Conservation (phyloP, 2,329 filamentous ascomycete species). For the Colletotrichum sp. region DNA sequence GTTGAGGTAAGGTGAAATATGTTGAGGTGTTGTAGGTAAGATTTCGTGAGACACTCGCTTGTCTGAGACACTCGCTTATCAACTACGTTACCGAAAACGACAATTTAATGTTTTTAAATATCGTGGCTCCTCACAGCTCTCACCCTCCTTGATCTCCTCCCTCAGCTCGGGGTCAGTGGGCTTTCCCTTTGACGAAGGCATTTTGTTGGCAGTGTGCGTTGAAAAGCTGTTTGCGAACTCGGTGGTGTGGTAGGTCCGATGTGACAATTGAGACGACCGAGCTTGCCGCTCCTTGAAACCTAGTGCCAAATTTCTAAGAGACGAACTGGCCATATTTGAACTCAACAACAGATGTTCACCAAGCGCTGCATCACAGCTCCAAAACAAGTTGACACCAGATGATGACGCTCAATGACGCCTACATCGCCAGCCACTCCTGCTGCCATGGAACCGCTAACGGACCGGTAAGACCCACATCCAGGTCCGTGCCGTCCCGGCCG, state of each 20-base stretch:
- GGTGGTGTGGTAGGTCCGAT: fast-evolving
- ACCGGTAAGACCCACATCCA: neutral
- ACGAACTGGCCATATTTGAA: neutral
- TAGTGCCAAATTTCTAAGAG: fast-evolving
- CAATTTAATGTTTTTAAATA: fast-evolving
- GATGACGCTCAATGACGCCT: conserved; percentile 18
- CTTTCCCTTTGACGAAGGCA: conserved; percentile 44
- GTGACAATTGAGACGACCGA: neutral
- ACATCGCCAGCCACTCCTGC: conserved; percentile 6
- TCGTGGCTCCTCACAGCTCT: neutral
- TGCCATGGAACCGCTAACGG: neutral
- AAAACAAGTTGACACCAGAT: neutral
- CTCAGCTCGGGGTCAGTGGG: conserved; percentile 43
- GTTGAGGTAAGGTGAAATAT: too few relatives aligned
- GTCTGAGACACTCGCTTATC: too few relatives aligned
- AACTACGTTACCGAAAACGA: neutral
- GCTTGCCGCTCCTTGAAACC: neutral
- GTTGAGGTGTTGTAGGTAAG: too few relatives aligned
- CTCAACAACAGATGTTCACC: fast-evolving
- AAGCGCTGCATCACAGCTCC: neutral
- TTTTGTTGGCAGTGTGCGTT: conserved; percentile 19
- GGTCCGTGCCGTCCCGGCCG: conserved; percentile 6
- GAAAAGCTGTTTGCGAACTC: neutral
- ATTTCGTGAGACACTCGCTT: too few relatives aligned
- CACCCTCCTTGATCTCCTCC: conserved; percentile 42